Conservation (phyloP, 1,139 yeast species). For the Saccharomyces pastorianus region DNA sequence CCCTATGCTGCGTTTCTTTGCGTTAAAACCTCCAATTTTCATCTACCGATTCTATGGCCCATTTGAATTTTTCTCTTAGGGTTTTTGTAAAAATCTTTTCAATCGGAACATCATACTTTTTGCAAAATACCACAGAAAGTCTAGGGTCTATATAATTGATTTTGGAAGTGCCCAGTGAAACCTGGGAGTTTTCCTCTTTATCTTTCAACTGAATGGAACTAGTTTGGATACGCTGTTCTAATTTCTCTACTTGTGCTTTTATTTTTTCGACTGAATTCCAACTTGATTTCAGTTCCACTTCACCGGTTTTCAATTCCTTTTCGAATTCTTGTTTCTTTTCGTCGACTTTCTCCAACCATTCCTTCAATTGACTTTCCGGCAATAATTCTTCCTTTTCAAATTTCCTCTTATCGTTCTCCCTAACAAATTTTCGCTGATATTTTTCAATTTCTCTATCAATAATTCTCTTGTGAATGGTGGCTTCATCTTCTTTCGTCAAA, state of each 20-base stretch:
- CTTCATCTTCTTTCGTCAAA: constrained; percentile 55
- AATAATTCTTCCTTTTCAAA: constrained; percentile 49
- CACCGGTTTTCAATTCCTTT: constrained; percentile 54
- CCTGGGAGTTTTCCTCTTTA: constrained; percentile 89
- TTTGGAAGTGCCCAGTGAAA: constrained; percentile 87
- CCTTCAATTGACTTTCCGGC: constrained; percentile 49
- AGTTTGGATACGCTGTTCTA: constrained; percentile 63
- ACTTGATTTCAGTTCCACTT: constrained; percentile 47
- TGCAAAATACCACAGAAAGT: constrained; percentile 80
- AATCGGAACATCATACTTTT: constrained; percentile 79
- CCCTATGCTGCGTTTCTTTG: not conserved
- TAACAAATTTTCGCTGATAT: constrained; percentile 52
- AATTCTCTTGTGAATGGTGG: constrained; percentile 48
- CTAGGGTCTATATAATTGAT: constrained; percentile 94
- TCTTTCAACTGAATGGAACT: constrained; percentile 74
- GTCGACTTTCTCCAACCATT: constrained; percentile 51
- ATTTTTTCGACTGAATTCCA: constrained; percentile 61
- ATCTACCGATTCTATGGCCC: constrained; percentile 93
- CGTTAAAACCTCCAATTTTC: constrained; percentile 72
- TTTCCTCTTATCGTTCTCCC: constrained; percentile 70
- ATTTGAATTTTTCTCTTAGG: constrained; percentile 79
- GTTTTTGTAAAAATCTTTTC: constrained; percentile 90
- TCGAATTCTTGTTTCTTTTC: constrained; percentile 47
- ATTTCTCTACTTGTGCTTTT: constrained; percentile 59
- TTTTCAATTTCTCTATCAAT: constrained; percentile 54